These are phyloP conservation scores for Mortierella sp. DNA, from an alignment of 371 early-diverging fungal genomes.

Conservation along the genomic window DNA sequence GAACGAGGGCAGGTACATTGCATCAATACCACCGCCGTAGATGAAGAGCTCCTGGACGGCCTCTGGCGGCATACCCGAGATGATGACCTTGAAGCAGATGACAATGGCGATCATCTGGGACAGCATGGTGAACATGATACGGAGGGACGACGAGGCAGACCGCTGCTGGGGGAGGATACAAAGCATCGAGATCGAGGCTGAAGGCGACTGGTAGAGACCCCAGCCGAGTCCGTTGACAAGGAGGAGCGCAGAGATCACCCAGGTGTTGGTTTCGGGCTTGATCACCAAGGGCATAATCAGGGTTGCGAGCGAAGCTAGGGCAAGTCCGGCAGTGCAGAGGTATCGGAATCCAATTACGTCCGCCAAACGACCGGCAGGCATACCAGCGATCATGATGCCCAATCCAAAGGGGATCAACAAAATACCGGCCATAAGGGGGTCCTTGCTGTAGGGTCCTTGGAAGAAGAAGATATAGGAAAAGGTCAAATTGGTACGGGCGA, in stretches of 20 bases:
- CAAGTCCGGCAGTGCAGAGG: constrained; percentile 32
- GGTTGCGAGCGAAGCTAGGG: constrained; percentile 28
- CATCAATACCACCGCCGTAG: constrained; percentile 37
- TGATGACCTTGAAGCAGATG: constrained; percentile 53
- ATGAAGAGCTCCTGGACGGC: constrained; percentile 47
- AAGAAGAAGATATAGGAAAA: constrained; percentile 55
- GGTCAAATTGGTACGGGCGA: constrained; percentile 53
- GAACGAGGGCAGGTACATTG: constrained; percentile 28
- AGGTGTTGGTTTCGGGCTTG: constrained; percentile 40
- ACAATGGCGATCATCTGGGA: constrained; percentile 57
- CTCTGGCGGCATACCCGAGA: constrained; percentile 41
- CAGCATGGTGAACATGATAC: constrained; percentile 55
- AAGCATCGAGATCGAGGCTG: constrained; percentile 51
- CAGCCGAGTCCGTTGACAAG: constrained; percentile 47
- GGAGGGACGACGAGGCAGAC: constrained; percentile 43
- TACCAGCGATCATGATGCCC: constrained; percentile 52
- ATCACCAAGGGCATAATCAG: constrained; percentile 49
- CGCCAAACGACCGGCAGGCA: constrained; percentile 45
- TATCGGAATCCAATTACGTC: constrained; percentile 41
- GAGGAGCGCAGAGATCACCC: constrained; percentile 38
- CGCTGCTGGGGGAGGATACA: constrained; percentile 54
- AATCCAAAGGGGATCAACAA: constrained; percentile 48
- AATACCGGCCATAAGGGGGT: constrained; percentile 54
- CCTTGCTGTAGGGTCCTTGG: constrained; percentile 47
- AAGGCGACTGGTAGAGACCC: constrained; percentile 51